A percentile compares a stretch with the other conserved stretches of the same genome.
Evolutionary conservation across 164 flowering plant species (phyloP).

Genomic region (Vitis rotundifolia): DNA sequence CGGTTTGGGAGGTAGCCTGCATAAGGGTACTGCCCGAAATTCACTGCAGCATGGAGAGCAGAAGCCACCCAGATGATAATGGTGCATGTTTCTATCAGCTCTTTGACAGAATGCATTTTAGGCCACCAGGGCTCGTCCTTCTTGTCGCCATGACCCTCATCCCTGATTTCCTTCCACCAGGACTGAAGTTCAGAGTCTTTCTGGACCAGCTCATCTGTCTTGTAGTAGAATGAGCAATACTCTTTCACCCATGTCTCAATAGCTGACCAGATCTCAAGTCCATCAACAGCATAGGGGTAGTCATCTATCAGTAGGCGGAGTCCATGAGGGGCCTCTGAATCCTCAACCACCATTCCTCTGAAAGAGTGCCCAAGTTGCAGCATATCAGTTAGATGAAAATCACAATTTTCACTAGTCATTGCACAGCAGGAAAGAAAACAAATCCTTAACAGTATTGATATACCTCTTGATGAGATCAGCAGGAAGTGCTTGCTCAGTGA

Average conservation of each 20-base stretch:
- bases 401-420: neutral
- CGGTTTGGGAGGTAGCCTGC: conserved; percentile 50
- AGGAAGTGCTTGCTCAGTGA: conserved; percentile 26
- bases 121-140: conserved; percentile 65
- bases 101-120: conserved; percentile 35
- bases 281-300: conserved; percentile 70
- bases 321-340: conserved; percentile 37
- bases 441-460: neutral
- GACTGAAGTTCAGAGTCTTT: conserved; percentile 51
- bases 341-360: conserved; percentile 62
- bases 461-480: conserved; percentile 46
- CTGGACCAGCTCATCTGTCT: conserved; percentile 27
- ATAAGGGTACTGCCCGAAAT: conserved; percentile 52
- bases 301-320: conserved; percentile 52
- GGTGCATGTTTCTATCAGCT: conserved; percentile 41
- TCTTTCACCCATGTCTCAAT: conserved; percentile 61
- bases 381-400: neutral
- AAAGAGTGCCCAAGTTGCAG: neutral
- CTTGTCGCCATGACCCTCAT: conserved; percentile 66
- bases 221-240: conserved; percentile 51
- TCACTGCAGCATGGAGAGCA: conserved; percentile 54
- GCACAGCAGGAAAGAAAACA: too few species aligned
- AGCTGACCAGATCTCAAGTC: conserved; percentile 59
- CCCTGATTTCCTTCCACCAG: conserved; percentile 66
- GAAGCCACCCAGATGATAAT: conserved; percentile 54